phyloP scores from a whole-genome alignment of 441 rosid genomes.

The Flueggea neowawraea region DNA sequence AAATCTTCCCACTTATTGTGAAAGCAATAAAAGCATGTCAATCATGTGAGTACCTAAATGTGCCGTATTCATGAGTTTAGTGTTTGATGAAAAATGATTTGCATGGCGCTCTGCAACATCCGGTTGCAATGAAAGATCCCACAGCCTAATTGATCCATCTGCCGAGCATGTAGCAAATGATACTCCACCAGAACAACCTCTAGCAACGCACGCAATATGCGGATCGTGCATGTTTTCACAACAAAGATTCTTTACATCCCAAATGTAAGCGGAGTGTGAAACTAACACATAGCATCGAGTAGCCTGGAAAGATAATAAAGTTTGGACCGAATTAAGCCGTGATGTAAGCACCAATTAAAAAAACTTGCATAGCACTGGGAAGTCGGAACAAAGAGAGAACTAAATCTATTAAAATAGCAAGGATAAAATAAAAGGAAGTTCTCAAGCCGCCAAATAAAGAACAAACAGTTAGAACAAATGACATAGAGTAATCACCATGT shows the following conservation, averaged over 20 bases:
- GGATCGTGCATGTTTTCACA: constrained; percentile 80
- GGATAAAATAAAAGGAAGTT: background rate
- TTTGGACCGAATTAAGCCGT: constrained; percentile 16
- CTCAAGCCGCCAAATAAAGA: constrained; percentile 6
- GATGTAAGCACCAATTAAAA: constrained; percentile 12
- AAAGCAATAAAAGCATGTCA: background rate
- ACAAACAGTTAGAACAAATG: background rate
- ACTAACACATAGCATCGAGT: constrained; percentile 57
- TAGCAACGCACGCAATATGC: constrained; percentile 66
- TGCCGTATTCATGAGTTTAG: constrained; percentile 30
- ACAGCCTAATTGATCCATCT: constrained; percentile 81
- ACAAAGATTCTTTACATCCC: constrained; percentile 84
- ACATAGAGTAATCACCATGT: constrained; percentile 43
- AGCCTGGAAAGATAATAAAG: constrained; percentile 44
- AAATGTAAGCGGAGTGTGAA: constrained; percentile 80
- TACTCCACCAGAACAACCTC: constrained; percentile 84
- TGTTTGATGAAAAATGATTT: constrained; percentile 24
- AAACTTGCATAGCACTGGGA: constrained; percentile 13
- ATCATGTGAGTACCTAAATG: constrained; percentile 47
- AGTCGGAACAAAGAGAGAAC: background rate
- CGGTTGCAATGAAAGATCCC: constrained; percentile 73
- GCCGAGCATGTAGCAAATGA: constrained; percentile 91
- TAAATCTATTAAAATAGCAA: constrained; percentile 4
- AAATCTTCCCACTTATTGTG: background rate
- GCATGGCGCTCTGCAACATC: constrained; percentile 29